Percentiles rank a stretch among this genome's conserved stretches.
Conservation (phyloP, 805 yeast species). For the Lachancea thermotolerans region DNA sequence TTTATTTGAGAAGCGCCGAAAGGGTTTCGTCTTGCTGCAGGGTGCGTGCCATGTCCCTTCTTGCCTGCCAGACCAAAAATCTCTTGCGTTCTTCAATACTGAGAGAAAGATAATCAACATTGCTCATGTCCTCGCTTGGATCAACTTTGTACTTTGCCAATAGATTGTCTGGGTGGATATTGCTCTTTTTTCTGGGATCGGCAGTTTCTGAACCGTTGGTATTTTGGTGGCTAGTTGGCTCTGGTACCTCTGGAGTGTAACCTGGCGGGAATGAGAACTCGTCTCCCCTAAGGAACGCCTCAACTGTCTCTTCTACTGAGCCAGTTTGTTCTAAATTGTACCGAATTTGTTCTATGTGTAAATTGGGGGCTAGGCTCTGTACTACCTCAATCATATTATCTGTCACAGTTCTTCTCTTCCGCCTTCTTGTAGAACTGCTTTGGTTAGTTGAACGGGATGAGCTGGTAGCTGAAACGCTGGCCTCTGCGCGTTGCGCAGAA, state of each 20-base stretch:
- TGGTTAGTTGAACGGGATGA: slow-evolving; percentile 8
- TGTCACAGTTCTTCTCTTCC: slow-evolving; percentile 44
- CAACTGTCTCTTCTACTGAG: slow-evolving; percentile 73
- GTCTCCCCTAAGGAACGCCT: slow-evolving; percentile 57
- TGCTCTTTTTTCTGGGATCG: slow-evolving; percentile 28
- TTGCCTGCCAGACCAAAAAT: slow-evolving; percentile 52
- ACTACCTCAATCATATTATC: slow-evolving; percentile 80
- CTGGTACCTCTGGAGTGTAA: slow-evolving; percentile 16
- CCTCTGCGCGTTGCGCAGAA: slow-evolving; percentile 20
- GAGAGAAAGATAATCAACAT: slow-evolving; percentile 11
- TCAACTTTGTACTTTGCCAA: slow-evolving; percentile 23
- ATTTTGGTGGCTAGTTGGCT: background rate
- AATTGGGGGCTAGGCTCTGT: slow-evolving; percentile 69
- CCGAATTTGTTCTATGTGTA: slow-evolving; percentile 63
- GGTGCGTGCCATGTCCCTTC: slow-evolving; percentile 44
- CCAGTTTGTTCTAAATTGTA: slow-evolving; percentile 71
- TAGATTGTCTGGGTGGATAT: slow-evolving; percentile 29
- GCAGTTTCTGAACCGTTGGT: slow-evolving; percentile 2
- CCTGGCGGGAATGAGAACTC: slow-evolving; percentile 53
- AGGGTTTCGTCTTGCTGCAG: slow-evolving; percentile 14
- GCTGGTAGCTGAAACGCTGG: slow-evolving; percentile 1
- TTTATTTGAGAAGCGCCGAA: slow-evolving; percentile 5
- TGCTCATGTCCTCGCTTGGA: slow-evolving; percentile 17
- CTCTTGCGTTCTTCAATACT: slow-evolving; percentile 27
- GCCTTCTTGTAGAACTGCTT: slow-evolving; percentile 10